Conservation (phyloP, 441 rosid genomes). For the Croton setiger region DNA sequence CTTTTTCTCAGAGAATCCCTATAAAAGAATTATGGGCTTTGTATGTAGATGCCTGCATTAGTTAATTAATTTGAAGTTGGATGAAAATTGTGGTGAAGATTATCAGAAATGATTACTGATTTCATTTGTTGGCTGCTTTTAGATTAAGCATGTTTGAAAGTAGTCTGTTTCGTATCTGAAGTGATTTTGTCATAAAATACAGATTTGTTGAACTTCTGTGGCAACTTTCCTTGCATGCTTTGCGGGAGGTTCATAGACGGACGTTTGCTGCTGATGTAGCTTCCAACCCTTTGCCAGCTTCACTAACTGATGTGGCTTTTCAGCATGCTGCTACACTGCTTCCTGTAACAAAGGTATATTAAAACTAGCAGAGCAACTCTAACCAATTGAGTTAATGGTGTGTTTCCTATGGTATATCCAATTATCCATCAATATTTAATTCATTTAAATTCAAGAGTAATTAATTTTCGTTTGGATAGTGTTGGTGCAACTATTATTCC, state of each 20-base stretch:
- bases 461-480: background rate
- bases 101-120: background rate
- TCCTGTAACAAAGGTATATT: slow-evolving; percentile 78
- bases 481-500: background rate
- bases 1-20: background rate
- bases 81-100: background rate
- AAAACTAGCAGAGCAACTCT: background rate
- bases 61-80: background rate
- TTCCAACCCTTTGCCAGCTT: slow-evolving; percentile 88
- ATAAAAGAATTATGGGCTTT: background rate
- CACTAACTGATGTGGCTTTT: slow-evolving; percentile 94
- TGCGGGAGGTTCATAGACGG: slow-evolving; percentile 94
- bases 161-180: slow-evolving; percentile 7
- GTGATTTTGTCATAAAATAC: slow-evolving; percentile 32
- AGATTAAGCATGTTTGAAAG: background rate
- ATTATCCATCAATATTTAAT: background rate
- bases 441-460: background rate
- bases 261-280: slow-evolving; percentile 87
- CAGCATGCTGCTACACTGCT: slow-evolving; percentile 98
- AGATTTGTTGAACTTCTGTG: slow-evolving; percentile 98
- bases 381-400: background rate
- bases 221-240: slow-evolving; percentile 99
- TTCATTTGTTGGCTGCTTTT: background rate
- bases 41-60: background rate
- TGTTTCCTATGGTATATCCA: background rate